These are phyloP conservation scores for Oryza australiensis DNA, from an alignment of 176 grass and related monocot species.

Conservation along the genomic window DNA sequence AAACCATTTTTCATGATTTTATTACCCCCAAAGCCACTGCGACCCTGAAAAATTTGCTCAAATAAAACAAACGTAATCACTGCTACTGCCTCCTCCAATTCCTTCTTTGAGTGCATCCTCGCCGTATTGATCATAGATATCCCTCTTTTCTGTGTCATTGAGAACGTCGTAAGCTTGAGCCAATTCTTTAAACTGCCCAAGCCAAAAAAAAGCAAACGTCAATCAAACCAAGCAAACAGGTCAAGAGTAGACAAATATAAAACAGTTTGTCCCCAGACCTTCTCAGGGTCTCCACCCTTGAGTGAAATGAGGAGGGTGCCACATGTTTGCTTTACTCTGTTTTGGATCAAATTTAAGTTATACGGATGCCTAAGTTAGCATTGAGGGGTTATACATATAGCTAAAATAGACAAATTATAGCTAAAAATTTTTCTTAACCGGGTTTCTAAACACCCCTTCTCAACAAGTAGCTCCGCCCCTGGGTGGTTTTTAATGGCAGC, in stretches of 20 bases:
- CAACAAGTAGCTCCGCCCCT: no score
- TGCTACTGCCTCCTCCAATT: constrained; percentile 71
- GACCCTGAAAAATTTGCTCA: constrained; percentile 79
- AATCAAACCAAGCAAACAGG: neutral
- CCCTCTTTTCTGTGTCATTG: constrained; percentile 87
- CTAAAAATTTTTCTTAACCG: no score
- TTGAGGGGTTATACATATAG: no score
- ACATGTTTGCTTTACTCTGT: no score
- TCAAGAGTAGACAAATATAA: neutral
- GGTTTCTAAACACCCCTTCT: no score
- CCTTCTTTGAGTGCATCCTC: constrained; percentile 98
- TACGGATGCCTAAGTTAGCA: no score
- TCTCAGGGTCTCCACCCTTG: constrained; percentile 96
- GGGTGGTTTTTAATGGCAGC: constrained; percentile 93
- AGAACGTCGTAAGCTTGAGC: constrained; percentile 96
- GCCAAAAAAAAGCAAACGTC: neutral
- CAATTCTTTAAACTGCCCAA: constrained; percentile 86
- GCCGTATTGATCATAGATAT: constrained; percentile 88
- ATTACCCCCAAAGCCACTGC: constrained; percentile 59
- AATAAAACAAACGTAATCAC: constrained; percentile 84
- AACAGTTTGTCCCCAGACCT: constrained; percentile 46
- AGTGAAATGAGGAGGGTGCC: no score
- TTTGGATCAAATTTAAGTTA: no score
- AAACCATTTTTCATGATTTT: neutral
- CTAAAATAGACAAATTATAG: no score